These are phyloP conservation scores for Metarhizium album DNA, from an alignment of 2,329 filamentous ascomycete genomes.

Conservation along the genomic window DNA sequence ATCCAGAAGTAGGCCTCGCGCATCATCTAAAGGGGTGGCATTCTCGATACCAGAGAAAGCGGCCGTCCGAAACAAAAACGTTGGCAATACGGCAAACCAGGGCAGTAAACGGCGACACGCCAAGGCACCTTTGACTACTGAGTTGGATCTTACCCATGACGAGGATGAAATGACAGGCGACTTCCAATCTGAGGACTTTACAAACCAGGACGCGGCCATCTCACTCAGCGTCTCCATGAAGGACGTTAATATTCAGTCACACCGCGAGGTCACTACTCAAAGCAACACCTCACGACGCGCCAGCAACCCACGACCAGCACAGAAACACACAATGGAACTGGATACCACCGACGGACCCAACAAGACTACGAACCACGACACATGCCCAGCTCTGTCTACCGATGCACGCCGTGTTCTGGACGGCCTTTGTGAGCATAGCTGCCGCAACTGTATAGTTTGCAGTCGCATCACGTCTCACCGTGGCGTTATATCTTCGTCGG, in stretches of 20 bases:
- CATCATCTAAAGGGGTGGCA: constrained; percentile 21
- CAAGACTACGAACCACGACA: constrained; percentile 17
- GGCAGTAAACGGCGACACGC: constrained; percentile 29
- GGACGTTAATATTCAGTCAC: constrained; percentile 6
- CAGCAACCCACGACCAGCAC: constrained; percentile 16
- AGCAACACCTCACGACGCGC: constrained; percentile 16
- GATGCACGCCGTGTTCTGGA: constrained; percentile 44
- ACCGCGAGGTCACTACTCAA: constrained; percentile 11
- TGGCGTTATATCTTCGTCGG: constrained; percentile 25
- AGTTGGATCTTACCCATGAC: constrained; percentile 19
- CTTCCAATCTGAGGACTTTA: constrained; percentile 22
- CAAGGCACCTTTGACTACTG: constrained; percentile 9
- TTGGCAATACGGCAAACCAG: constrained; percentile 27
- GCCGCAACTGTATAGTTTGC: constrained; percentile 47
- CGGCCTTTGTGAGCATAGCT: constrained; percentile 42
- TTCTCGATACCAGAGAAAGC: constrained; percentile 30
- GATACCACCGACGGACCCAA: constrained; percentile 15
- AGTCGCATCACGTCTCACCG: constrained; percentile 38
- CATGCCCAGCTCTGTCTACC: constrained; percentile 37
- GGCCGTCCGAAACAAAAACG: constrained; percentile 15
- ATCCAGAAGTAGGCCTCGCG: constrained; percentile 15
- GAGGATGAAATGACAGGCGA: constrained; percentile 25
- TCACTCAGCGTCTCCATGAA: constrained; percentile 20
- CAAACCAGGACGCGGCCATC: constrained; percentile 23
- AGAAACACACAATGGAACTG: constrained; percentile 13